phyloP scores from a whole-genome alignment of 352 stramenopile genomes.

The Pythium monospermum region DNA sequence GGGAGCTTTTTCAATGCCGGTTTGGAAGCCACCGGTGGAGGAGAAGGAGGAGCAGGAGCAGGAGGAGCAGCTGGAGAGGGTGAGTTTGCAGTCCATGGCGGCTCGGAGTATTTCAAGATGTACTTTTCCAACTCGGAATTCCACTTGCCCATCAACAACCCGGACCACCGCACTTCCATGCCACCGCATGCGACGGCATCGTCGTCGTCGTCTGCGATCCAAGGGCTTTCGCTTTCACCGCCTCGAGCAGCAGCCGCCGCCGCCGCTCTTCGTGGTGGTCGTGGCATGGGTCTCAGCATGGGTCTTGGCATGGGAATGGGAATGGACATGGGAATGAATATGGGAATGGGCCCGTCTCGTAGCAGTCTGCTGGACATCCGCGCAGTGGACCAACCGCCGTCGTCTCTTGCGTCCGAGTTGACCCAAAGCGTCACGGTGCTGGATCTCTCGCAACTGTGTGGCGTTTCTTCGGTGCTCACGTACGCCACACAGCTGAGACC shows the following conservation, averaged over 20 bases:
- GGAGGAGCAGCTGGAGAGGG: constrained; percentile 26
- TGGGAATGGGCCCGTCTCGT: too few species aligned
- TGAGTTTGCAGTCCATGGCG: constrained; percentile 53
- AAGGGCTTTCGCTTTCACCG: constrained; percentile 42
- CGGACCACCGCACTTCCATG: constrained; percentile 59
- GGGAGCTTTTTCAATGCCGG: constrained; percentile 30
- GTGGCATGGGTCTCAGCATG: too few species aligned
- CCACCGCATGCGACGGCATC: too few species aligned
- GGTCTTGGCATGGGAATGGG: too few species aligned
- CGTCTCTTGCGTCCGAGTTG: constrained; percentile 51
- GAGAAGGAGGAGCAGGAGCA: constrained; percentile 9
- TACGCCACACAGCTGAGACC: constrained; percentile 35
- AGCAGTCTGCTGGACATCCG: constrained; percentile 34
- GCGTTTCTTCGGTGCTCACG: constrained; percentile 66
- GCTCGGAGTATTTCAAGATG: constrained; percentile 67
- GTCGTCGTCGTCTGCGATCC: constrained; percentile 19
- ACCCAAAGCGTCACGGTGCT: constrained; percentile 68
- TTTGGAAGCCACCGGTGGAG: constrained; percentile 11
- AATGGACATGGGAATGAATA: too few species aligned
- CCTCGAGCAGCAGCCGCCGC: constrained; percentile 26
- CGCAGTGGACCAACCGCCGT: too few species aligned
- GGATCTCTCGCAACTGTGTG: constrained; percentile 71
- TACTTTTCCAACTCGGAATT: constrained; percentile 69
- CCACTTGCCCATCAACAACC: constrained; percentile 62
- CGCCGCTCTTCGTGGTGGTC: too few species aligned